Conservation (phyloP, 495 filamentous ascomycete genomes). For the Astrothelium macrocarpum region DNA sequence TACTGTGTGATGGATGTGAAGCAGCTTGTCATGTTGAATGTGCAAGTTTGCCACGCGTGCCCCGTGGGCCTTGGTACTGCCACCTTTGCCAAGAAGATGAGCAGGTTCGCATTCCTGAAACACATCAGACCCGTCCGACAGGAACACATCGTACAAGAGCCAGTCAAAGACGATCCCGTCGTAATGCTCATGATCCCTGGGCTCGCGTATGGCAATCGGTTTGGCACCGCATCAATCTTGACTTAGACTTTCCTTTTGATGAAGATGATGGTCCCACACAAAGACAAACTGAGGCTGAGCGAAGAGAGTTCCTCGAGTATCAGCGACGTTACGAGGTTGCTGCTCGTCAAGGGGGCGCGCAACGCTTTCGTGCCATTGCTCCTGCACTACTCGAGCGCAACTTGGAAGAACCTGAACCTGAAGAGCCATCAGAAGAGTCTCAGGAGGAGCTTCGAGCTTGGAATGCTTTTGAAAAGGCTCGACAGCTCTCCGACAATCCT, state of each 20-base stretch:
- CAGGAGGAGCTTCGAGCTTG: constrained; percentile 75
- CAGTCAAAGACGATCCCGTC: constrained; percentile 25
- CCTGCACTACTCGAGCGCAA: constrained; percentile 35
- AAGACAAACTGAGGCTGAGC: constrained; percentile 45
- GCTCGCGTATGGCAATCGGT: constrained; percentile 61
- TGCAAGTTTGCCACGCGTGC: constrained; percentile 73
- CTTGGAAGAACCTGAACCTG: constrained; percentile 14
- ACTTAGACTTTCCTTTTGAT: constrained; percentile 84
- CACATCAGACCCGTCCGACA: constrained; percentile 24
- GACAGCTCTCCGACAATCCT: constrained; percentile 44
- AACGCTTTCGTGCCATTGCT: constrained; percentile 57
- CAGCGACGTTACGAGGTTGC: constrained; percentile 71
- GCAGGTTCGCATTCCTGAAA: constrained; percentile 41
- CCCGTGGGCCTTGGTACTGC: constrained; percentile 37
- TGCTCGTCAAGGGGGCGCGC: constrained; percentile 55
- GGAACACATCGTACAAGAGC: constrained; percentile 2
- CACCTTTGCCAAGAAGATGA: constrained; percentile 30
- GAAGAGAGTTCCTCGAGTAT: constrained; percentile 61
- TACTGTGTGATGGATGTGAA: constrained; percentile 84
- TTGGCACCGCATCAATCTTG: constrained; percentile 57
- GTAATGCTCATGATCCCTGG: constrained; percentile 36
- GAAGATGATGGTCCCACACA: constrained; percentile 56
- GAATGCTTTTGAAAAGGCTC: constrained; percentile 78
- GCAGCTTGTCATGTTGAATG: constrained; percentile 77
- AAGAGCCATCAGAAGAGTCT: constrained; percentile 53